Percentiles rank a stretch among this genome's conserved stretches.
phyloP scores from a whole-genome alignment of 2,329 filamentous ascomycete species.

The Karstenula rhodostoma region DNA sequence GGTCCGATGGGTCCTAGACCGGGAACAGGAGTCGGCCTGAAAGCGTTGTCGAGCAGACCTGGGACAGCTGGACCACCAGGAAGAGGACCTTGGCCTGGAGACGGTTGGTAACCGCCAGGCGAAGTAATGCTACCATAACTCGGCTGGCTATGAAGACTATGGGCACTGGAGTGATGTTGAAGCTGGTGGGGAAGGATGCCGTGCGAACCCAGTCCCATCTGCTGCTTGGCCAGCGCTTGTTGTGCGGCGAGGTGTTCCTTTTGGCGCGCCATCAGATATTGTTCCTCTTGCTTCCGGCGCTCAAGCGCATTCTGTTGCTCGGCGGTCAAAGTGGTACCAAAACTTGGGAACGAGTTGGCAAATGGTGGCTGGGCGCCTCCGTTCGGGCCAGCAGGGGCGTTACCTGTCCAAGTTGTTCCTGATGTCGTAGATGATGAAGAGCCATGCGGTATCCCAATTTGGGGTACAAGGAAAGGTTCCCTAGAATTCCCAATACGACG shows the following conservation, averaged over 20 bases:
- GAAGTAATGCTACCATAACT: slow-evolving; percentile 95
- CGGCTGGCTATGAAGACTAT: slow-evolving; percentile 95
- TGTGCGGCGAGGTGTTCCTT: slow-evolving; percentile 93
- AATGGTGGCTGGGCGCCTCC: slow-evolving; percentile 76
- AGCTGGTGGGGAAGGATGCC: slow-evolving; percentile 68
- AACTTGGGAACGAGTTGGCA: slow-evolving; percentile 92
- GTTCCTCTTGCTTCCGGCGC: slow-evolving; percentile 95
- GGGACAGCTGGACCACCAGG: slow-evolving; percentile 58
- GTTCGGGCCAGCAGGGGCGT: slow-evolving; percentile 48
- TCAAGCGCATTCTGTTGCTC: slow-evolving; percentile 98
- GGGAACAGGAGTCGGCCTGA: slow-evolving; percentile 50
- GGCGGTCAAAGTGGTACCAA: slow-evolving; percentile 93
- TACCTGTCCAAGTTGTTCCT: slow-evolving; percentile 55
- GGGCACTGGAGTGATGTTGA: slow-evolving; percentile 93
- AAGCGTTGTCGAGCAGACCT: slow-evolving; percentile 74
- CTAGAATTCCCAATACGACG: slow-evolving; percentile 95
- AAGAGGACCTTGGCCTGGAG: slow-evolving; percentile 63
- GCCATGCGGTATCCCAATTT: slow-evolving; percentile 94
- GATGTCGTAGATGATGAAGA: slow-evolving; percentile 63
- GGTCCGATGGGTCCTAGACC: slow-evolving; percentile 56
- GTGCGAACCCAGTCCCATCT: slow-evolving; percentile 60
- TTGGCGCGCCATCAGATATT: slow-evolving; percentile 94
- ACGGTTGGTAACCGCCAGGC: slow-evolving; percentile 74
- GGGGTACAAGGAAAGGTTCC: slow-evolving; percentile 95
- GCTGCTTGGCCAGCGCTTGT: slow-evolving; percentile 74